A percentile compares a stretch with the other conserved stretches of the same genome.
Conservation (phyloP, 2,329 filamentous ascomycete genomes). For the Colletotrichum sp. region DNA sequence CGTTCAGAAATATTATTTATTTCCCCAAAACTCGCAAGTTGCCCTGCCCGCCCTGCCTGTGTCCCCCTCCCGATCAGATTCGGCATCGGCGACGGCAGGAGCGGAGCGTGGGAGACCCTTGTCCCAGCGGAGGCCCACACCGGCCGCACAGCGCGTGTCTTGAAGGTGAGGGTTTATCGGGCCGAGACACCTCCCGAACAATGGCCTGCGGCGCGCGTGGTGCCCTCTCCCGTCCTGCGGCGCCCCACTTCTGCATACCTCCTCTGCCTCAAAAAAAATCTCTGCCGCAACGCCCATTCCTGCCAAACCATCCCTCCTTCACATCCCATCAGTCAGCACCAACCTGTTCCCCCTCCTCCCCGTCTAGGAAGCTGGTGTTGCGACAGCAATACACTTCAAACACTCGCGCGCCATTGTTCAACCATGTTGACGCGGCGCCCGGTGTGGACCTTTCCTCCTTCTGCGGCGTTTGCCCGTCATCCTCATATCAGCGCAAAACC, state of each 20-base stretch:
- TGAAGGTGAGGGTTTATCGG: not conserved
- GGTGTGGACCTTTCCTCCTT: not conserved
- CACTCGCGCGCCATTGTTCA: not conserved
- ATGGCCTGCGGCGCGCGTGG: not conserved
- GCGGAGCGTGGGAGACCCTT: not conserved
- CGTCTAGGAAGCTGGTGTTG: not conserved
- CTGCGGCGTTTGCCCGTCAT: not conserved
- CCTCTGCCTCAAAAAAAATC: not conserved
- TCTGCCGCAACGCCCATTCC: not conserved
- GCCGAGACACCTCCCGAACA: constrained; percentile 13
- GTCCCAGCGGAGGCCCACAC: not conserved
- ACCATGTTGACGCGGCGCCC: not conserved
- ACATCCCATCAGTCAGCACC: not conserved
- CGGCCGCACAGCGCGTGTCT: not conserved
- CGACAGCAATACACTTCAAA: not conserved
- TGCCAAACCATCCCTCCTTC: not conserved
- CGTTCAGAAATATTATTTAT: not conserved
- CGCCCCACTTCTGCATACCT: not conserved
- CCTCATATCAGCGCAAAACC: not conserved
- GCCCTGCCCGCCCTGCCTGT: not conserved
- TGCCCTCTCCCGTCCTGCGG: not conserved
- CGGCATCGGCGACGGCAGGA: not conserved
- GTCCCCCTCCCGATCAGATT: not conserved
- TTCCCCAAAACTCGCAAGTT: not conserved
- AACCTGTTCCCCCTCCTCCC: not conserved